Evolutionary conservation across 495 filamentous ascomycete genomes (phyloP).

Genomic region (Arthonia radiata): DNA sequence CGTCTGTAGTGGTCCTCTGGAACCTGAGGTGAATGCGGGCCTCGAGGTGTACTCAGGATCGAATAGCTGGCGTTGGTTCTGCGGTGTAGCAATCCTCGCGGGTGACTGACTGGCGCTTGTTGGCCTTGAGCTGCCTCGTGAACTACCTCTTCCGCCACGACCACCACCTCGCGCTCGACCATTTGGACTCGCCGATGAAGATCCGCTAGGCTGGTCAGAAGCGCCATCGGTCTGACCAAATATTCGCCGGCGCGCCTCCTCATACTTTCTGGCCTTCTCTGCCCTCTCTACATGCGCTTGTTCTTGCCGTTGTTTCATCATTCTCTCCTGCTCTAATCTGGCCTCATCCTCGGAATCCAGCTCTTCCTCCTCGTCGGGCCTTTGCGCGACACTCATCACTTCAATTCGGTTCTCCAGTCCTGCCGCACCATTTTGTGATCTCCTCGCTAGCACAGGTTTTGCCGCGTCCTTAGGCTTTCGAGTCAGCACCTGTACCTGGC

Average conservation of each 20-base stretch:
- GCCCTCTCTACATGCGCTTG: conserved; percentile 53
- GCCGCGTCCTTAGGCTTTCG: conserved; percentile 51
- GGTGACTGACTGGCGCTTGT: conserved; percentile 14
- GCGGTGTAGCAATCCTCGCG: conserved; percentile 12
- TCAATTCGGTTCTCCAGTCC: too few relatives aligned
- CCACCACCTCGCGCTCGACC: conserved; percentile 16
- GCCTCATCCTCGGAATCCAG: conserved; percentile 46
- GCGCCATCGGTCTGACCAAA: conserved; percentile 35
- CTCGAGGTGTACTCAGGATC: conserved; percentile 47
- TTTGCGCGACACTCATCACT: too few relatives aligned
- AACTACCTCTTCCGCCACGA: conserved; percentile 14
- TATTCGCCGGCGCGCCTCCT: conserved; percentile 61
- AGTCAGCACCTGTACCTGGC: conserved; percentile 55
- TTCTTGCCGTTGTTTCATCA: conserved; percentile 42
- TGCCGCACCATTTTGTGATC: too few relatives aligned
- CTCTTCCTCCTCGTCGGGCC: conserved; percentile 28
- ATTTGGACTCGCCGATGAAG: conserved; percentile 8
- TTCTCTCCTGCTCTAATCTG: conserved; percentile 25
- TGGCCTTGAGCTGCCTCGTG: conserved; percentile 1
- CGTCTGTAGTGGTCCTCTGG: conserved; percentile 18
- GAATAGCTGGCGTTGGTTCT: conserved; percentile 33
- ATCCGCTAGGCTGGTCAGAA: conserved; percentile 10
- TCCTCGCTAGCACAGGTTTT: too few relatives aligned
- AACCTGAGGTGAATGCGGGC: conserved; percentile 15
- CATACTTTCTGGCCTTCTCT: conserved; percentile 72